These are phyloP conservation scores for Cocos nucifera DNA, from an alignment of 176 grass and related monocot genomes.

Conservation along the genomic window DNA sequence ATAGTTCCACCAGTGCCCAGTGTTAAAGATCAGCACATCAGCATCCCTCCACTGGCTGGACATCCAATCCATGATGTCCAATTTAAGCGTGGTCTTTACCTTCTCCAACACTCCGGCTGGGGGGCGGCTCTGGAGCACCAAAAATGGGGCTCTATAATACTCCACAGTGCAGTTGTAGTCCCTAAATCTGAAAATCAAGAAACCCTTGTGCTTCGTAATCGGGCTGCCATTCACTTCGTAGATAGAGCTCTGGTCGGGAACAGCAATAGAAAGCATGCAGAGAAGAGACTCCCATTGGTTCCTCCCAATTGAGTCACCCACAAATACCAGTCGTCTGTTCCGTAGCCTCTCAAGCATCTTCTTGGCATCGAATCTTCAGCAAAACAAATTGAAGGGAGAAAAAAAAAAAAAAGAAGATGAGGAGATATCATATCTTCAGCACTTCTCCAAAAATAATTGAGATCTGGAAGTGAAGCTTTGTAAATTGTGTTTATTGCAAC, in stretches of 20 bases:
- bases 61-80: slow-evolving; percentile 25
- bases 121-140: slow-evolving; percentile 27
- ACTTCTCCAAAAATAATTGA: background rate
- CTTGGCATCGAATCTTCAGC: slow-evolving; percentile 50
- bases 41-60: slow-evolving; percentile 42
- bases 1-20: slow-evolving; percentile 59
- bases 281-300: slow-evolving; percentile 96
- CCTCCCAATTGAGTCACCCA: slow-evolving; percentile 85
- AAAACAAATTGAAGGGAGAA: background rate
- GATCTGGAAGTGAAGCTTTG: background rate
- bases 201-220: slow-evolving; percentile 80
- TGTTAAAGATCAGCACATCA: slow-evolving; percentile 46
- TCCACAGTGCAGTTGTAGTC: slow-evolving; percentile 52
- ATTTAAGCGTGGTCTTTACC: slow-evolving; percentile 18
- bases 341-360: slow-evolving; percentile 54
- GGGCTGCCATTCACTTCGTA: slow-evolving; percentile 78
- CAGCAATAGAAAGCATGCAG: slow-evolving; percentile 60
- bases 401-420: background rate
- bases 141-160: slow-evolving; percentile 53
- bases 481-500: no score
- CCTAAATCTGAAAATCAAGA: slow-evolving; percentile 42
- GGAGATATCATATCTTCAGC: background rate
- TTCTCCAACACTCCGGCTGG: slow-evolving; percentile 17
- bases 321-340: slow-evolving; percentile 62
- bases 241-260: slow-evolving; percentile 57